Conservation (phyloP, 2,329 filamentous ascomycete genomes). For the Sordariomycetes sp. region DNA sequence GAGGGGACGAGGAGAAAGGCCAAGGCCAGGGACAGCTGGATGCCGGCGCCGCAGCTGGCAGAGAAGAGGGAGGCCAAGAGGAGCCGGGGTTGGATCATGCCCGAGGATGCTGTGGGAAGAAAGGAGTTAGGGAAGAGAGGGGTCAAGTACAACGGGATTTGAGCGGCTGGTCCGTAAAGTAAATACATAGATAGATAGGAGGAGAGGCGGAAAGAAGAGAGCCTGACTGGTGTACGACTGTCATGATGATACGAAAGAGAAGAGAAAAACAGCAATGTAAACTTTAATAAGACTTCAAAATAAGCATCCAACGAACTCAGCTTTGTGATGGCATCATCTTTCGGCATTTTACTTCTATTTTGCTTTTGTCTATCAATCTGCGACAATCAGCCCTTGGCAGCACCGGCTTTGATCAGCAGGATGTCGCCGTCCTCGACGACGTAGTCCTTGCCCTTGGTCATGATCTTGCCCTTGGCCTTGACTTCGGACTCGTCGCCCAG, state of each 20-base stretch:
- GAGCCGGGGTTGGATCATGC: slow-evolving; percentile 64
- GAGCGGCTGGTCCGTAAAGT: slow-evolving; percentile 2
- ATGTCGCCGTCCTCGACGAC: slow-evolving; percentile 76
- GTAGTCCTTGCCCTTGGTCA: slow-evolving; percentile 99
- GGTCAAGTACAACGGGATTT: slow-evolving; percentile 39
- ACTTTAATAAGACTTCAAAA: too few relatives aligned
- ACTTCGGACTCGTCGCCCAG: slow-evolving; percentile 80
- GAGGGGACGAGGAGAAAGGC: slow-evolving; percentile 64
- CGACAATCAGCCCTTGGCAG: slow-evolving; percentile 54
- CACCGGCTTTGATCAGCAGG: slow-evolving; percentile 83
- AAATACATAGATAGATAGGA: too few relatives aligned
- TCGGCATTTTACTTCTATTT: slow-evolving; percentile 12
- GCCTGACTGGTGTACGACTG: background rate
- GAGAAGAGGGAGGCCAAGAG: slow-evolving; percentile 73
- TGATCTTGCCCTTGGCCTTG: slow-evolving; percentile 89
- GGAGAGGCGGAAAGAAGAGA: background rate
- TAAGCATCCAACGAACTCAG: too few relatives aligned
- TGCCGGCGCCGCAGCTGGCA: slow-evolving; percentile 61
- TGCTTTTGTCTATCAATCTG: slow-evolving; percentile 5
- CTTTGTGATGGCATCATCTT: slow-evolving; percentile 10
- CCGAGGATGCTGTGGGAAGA: slow-evolving; percentile 62
- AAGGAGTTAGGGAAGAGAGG: slow-evolving; percentile 63
- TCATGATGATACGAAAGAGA: background rate
- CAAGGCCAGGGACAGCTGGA: slow-evolving; percentile 63
- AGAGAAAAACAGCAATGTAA: background rate